Evolutionary conservation across 2,329 filamentous ascomycete species (phyloP).

Genomic region (Diaporthe citrichinensis): DNA sequence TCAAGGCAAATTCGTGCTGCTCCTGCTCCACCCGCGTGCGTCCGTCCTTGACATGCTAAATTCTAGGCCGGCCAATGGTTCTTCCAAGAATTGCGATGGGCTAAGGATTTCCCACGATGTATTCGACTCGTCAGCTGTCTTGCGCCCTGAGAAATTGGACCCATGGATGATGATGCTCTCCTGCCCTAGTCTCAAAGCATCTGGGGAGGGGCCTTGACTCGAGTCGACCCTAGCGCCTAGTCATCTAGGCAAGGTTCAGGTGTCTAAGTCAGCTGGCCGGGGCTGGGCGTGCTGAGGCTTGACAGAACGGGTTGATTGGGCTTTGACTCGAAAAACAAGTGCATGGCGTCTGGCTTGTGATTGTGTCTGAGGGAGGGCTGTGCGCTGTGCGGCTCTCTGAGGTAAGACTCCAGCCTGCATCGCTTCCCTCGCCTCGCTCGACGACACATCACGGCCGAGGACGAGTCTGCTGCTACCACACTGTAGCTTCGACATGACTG

Average conservation of each 20-base stretch:
- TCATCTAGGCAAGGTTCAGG: slow-evolving; percentile 12
- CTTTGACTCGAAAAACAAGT: slow-evolving; percentile 20
- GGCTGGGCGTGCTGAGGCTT: slow-evolving; percentile 21
- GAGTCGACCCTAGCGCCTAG: slow-evolving; percentile 25
- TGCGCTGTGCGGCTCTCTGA: slow-evolving; percentile 13
- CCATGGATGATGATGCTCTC: slow-evolving; percentile 30
- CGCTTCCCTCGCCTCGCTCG: background rate
- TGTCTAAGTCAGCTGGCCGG: slow-evolving; percentile 19
- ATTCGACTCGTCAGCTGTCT: slow-evolving; percentile 35
- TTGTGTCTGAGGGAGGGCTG: slow-evolving; percentile 13
- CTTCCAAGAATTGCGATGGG: slow-evolving; percentile 6
- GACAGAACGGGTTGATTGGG: slow-evolving; percentile 23
- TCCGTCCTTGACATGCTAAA: slow-evolving; percentile 13
- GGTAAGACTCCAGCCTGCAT: background rate
- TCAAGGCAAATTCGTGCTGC: background rate
- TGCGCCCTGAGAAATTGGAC: slow-evolving; percentile 25
- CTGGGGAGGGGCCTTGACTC: slow-evolving; percentile 23
- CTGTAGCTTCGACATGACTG: slow-evolving; percentile 28
- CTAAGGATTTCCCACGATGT: slow-evolving; percentile 22
- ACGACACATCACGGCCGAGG: slow-evolving; percentile 3
- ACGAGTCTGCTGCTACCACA: slow-evolving; percentile 22
- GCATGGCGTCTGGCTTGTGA: slow-evolving; percentile 37
- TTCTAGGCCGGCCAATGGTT: slow-evolving; percentile 23
- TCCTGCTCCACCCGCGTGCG: slow-evolving; percentile 10
- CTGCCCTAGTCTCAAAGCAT: slow-evolving; percentile 33